These are phyloP conservation scores for Boechera stricta DNA, from an alignment of 345 rosid genomes.

Conservation along the genomic window DNA sequence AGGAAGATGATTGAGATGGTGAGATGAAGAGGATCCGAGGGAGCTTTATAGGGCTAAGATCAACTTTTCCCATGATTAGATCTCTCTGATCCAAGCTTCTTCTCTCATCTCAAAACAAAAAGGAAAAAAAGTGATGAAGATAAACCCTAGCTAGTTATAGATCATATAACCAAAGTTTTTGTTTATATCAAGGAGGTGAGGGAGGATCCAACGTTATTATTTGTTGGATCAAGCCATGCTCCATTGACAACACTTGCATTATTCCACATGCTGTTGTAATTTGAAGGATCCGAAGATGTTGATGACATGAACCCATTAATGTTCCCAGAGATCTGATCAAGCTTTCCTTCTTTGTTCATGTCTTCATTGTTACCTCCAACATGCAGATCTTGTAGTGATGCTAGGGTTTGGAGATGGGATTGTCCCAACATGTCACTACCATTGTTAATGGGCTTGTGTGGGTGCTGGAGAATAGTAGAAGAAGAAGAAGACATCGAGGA, in stretches of 20 bases:
- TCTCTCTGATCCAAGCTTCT: slow-evolving; percentile 86
- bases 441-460: slow-evolving; percentile 52
- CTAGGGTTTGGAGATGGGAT: slow-evolving; percentile 48
- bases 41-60: slow-evolving; percentile 74
- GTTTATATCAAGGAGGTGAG: slow-evolving; percentile 77
- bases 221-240: slow-evolving; percentile 78
- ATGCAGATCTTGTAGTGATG: slow-evolving; percentile 62
- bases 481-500: slow-evolving; percentile 55
- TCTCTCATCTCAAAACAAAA: slow-evolving; percentile 56
- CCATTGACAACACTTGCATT: slow-evolving; percentile 47
- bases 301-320: slow-evolving; percentile 43
- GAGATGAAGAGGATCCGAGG: slow-evolving; percentile 95
- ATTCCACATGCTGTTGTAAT: slow-evolving; percentile 45
- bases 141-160: slow-evolving; percentile 50
- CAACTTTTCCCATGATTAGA: slow-evolving; percentile 54
- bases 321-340: slow-evolving; percentile 45
- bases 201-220: slow-evolving; percentile 65
- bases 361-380: slow-evolving; percentile 47
- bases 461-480: slow-evolving; percentile 55
- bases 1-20: slow-evolving; percentile 51
- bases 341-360: slow-evolving; percentile 53
- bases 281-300: slow-evolving; percentile 60
- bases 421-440: slow-evolving; percentile 48
- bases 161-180: slow-evolving; percentile 45
- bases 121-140: slow-evolving; percentile 30